Evolutionary conservation across 805 yeast genomes (phyloP).

Genomic region (Wickerhamiella lipophila): DNA sequence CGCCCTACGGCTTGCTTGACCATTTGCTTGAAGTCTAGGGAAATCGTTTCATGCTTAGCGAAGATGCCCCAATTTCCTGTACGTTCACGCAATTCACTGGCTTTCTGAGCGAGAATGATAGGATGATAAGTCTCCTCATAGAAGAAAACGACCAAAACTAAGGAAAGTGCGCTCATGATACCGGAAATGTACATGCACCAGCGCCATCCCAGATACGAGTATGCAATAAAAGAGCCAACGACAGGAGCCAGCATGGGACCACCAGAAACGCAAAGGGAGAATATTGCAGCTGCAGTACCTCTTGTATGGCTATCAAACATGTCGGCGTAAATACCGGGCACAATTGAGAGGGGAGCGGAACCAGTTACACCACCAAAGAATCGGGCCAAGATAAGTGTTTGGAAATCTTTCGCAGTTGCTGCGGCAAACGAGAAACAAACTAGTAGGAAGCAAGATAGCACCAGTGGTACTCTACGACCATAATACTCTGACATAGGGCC

Average conservation of each 20-base stretch:
- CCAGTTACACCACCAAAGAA: conserved; percentile 75
- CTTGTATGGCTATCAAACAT: conserved; percentile 52
- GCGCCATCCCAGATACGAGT: conserved; percentile 61
- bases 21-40: conserved; percentile 31
- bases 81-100: conserved; percentile 44
- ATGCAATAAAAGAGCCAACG: conserved; percentile 54
- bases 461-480: conserved; percentile 53
- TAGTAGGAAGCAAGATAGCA: conserved; percentile 45
- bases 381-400: conserved; percentile 56
- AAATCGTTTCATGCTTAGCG: conserved; percentile 43
- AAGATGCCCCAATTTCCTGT: conserved; percentile 77
- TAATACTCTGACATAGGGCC: conserved; percentile 75
- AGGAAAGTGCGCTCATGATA: conserved; percentile 39
- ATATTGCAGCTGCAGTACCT: conserved; percentile 64
- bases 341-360: conserved; percentile 74
- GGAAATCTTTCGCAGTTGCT: conserved; percentile 68
- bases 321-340: conserved; percentile 80
- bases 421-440: conserved; percentile 54
- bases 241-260: conserved; percentile 82
- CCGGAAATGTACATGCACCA: conserved; percentile 69
- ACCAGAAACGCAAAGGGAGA: conserved; percentile 57
- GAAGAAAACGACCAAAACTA: conserved; percentile 33
- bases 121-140: conserved; percentile 64
- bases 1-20: conserved; percentile 26
- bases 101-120: conserved; percentile 48